These are phyloP conservation scores for Gaeumannomyces tritici DNA, from an alignment of 2,329 filamentous ascomycete genomes.

Conservation along the genomic window DNA sequence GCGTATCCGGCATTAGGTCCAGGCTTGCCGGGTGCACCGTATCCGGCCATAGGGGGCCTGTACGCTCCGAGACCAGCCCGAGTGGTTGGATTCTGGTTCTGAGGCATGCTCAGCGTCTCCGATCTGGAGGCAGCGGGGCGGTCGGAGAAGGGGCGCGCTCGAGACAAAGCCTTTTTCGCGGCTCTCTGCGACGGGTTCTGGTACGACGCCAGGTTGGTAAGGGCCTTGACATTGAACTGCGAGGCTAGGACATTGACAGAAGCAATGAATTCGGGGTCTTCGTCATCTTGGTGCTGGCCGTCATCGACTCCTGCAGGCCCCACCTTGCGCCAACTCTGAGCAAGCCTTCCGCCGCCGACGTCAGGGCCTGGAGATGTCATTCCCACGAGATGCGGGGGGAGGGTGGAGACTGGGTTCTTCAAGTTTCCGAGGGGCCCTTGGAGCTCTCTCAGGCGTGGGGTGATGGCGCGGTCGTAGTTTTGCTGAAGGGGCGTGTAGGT, in stretches of 20 bases:
- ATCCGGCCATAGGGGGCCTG: too few species aligned
- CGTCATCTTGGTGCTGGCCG: slow-evolving; percentile 6
- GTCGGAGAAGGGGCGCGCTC: neutral
- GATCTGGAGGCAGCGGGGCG: neutral
- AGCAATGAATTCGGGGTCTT: slow-evolving; percentile 15
- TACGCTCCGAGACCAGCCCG: too few species aligned
- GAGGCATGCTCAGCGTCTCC: neutral
- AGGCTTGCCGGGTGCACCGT: too few species aligned
- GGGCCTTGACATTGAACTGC: slow-evolving; percentile 33
- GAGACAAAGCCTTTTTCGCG: slow-evolving; percentile 34
- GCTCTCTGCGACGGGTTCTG: slow-evolving; percentile 43
- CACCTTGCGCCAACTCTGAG: neutral
- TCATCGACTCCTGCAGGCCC: slow-evolving; percentile 4
- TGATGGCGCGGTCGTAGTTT: slow-evolving; percentile 27
- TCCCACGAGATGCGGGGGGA: neutral
- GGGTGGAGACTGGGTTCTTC: neutral
- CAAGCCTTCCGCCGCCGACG: neutral
- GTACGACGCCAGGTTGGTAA: slow-evolving; percentile 46
- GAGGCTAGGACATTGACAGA: slow-evolving; percentile 19
- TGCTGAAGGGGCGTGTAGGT: slow-evolving; percentile 44
- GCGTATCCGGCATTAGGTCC: too few species aligned
- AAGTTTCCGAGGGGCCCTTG: neutral
- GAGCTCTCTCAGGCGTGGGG: slow-evolving; percentile 18
- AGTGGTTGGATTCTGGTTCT: neutral
- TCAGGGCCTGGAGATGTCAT: neutral